A percentile compares a stretch with the other conserved stretches of the same genome.
Evolutionary conservation across 768 basidiomycete species (phyloP).

Genomic region (Lentinula boryana): DNA sequence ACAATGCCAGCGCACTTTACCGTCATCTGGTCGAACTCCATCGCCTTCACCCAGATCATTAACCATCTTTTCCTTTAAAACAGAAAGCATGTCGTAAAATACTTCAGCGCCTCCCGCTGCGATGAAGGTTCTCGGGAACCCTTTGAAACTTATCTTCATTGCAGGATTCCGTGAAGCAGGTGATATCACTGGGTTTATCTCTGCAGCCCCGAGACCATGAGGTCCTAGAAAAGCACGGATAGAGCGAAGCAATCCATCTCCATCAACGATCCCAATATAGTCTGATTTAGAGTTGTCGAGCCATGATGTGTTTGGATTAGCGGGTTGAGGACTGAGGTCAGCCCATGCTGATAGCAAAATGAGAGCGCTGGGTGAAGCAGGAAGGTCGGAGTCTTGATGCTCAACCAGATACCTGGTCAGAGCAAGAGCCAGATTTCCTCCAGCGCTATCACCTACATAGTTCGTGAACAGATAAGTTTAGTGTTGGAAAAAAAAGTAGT

Average conservation of each 20-base stretch:
- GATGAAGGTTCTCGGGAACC: slow-evolving; percentile 59
- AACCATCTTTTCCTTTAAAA: slow-evolving; percentile 41
- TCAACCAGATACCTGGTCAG: slow-evolving; percentile 58
- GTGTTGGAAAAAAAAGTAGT: not conserved
- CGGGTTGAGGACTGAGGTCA: slow-evolving; percentile 41
- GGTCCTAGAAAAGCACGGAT: slow-evolving; percentile 40
- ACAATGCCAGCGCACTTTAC: slow-evolving; percentile 42
- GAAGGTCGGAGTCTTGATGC: slow-evolving; percentile 32
- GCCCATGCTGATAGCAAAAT: slow-evolving; percentile 52
- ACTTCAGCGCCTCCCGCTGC: slow-evolving; percentile 52
- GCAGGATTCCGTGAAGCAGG: slow-evolving; percentile 42
- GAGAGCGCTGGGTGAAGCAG: slow-evolving; percentile 39
- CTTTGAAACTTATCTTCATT: slow-evolving; percentile 36
- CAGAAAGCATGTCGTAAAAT: slow-evolving; percentile 45
- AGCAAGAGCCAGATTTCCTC: slow-evolving; percentile 65
- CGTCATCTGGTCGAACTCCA: slow-evolving; percentile 28
- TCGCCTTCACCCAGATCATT: slow-evolving; percentile 43
- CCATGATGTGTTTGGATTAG: slow-evolving; percentile 30
- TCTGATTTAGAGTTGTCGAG: slow-evolving; percentile 26
- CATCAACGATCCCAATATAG: slow-evolving; percentile 25
- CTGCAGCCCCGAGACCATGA: slow-evolving; percentile 38
- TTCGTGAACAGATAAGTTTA: not conserved
- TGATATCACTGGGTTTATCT: slow-evolving; percentile 50
- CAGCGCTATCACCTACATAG: slow-evolving; percentile 58
- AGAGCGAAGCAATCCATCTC: slow-evolving; percentile 9